Evolutionary conservation across 2,329 filamentous ascomycete species (phyloP).

Genomic region (Didymella sp.): DNA sequence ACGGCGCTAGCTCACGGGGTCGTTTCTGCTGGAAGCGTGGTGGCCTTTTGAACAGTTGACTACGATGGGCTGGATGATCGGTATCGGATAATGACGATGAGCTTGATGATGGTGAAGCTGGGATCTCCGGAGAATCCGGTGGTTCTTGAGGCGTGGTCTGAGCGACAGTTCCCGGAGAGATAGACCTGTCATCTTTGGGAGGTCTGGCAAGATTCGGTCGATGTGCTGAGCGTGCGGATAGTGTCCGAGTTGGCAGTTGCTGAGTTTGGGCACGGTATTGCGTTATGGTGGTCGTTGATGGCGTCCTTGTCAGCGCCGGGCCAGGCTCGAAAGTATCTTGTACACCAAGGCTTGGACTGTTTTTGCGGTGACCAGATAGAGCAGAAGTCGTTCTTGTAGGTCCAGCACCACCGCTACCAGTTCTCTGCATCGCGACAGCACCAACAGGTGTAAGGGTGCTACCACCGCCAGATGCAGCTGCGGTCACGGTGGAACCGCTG

Average conservation of each 20-base stretch:
- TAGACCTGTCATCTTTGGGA: constrained; percentile 23
- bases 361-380: constrained; percentile 63
- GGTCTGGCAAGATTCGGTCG: constrained; percentile 31
- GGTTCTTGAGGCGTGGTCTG: constrained; percentile 19
- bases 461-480: constrained; percentile 42
- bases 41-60: constrained; percentile 55
- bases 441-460: constrained; percentile 55
- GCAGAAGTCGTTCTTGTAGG: constrained; percentile 59
- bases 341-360: constrained; percentile 62
- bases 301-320: constrained; percentile 53
- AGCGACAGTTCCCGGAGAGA: constrained; percentile 11
- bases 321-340: constrained; percentile 53
- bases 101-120: constrained; percentile 39
- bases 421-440: constrained; percentile 59
- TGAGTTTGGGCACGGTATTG: constrained; percentile 45
- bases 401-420: constrained; percentile 56
- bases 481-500: constrained; percentile 64
- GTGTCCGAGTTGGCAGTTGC: constrained; percentile 33
- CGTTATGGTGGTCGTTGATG: constrained; percentile 58
- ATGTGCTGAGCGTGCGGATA: constrained; percentile 37
- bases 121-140: constrained; percentile 31
- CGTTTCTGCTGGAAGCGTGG: constrained; percentile 46
- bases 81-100: constrained; percentile 46
- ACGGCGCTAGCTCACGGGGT: constrained; percentile 33
- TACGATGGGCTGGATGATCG: constrained; percentile 51